Conservation (phyloP, 768 basidiomycete species). For the Suillus alpinus region DNA sequence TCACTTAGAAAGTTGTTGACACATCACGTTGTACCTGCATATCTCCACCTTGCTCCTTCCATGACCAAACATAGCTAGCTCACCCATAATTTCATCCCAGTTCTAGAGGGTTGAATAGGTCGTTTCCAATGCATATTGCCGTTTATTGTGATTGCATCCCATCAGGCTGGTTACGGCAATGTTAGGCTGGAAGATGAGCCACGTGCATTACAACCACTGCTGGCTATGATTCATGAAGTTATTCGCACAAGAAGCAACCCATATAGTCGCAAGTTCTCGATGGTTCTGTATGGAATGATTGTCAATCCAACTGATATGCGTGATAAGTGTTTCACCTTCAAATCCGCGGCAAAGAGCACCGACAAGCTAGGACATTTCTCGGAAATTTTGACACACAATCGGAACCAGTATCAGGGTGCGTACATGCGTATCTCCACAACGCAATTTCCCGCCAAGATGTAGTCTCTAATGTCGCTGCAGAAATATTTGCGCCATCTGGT, state of each 20-base stretch:
- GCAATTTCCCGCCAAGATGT: background rate
- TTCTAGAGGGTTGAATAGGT: slow-evolving; percentile 1
- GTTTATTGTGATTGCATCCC: background rate
- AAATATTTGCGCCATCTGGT: background rate
- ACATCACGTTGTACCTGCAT: background rate
- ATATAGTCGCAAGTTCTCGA: background rate
- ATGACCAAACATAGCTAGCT: slow-evolving; percentile 2
- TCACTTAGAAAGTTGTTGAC: background rate
- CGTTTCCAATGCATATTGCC: slow-evolving; percentile 2
- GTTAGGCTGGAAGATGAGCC: background rate
- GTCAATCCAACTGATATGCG: background rate
- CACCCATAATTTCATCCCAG: slow-evolving; percentile 4
- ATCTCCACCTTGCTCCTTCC: background rate
- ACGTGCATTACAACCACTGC: background rate
- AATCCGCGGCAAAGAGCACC: background rate
- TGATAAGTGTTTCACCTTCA: background rate
- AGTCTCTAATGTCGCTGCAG: background rate
- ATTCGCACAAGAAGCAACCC: background rate
- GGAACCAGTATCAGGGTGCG: background rate
- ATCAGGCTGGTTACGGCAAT: background rate
- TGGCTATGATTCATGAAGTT: slow-evolving; percentile 1
- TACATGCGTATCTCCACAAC: background rate
- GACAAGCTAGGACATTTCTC: background rate
- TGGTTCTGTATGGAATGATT: background rate
- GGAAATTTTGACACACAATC: background rate